phyloP scores from a whole-genome alignment of 2,329 filamentous ascomycete species.

The Biscogniauxia mediterranea region DNA sequence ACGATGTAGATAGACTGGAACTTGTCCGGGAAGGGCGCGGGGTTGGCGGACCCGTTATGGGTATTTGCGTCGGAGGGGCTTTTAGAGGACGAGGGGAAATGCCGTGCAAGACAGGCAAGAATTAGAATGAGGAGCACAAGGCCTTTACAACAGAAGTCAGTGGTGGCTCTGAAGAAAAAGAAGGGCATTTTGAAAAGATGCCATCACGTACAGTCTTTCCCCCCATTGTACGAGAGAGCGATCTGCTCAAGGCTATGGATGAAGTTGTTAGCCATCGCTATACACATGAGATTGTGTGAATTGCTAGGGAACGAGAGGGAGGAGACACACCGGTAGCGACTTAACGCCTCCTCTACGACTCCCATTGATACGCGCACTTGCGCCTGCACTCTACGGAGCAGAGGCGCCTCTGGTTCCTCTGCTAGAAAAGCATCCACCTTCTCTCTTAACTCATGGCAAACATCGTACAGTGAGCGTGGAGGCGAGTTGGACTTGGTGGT shows the following conservation, averaged over 20 bases:
- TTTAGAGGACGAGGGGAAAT: constrained; percentile 30
- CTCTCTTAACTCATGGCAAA: constrained; percentile 45
- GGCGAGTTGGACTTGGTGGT: constrained; percentile 7
- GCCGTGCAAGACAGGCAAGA: constrained; percentile 59
- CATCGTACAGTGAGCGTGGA: constrained; percentile 16
- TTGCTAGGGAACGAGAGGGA: constrained; percentile 6
- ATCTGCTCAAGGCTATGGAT: constrained; percentile 66
- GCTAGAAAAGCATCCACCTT: constrained; percentile 65
- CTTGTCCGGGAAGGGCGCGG: constrained; percentile 37
- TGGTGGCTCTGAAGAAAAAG: not conserved
- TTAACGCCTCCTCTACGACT: constrained; percentile 73
- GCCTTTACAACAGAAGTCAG: constrained; percentile 13
- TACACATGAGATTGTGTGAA: constrained; percentile 1
- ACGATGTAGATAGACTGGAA: constrained; percentile 89
- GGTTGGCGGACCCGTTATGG: constrained; percentile 4
- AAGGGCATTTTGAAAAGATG: not conserved
- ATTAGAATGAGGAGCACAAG: constrained; percentile 88
- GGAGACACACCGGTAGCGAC: constrained; percentile 65
- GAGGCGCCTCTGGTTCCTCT: constrained; percentile 46
- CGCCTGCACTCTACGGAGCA: constrained; percentile 64
- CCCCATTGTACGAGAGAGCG: constrained; percentile 93
- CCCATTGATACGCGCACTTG: constrained; percentile 71
- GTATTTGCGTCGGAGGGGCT: constrained; percentile 17
- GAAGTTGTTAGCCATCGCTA: constrained; percentile 5
- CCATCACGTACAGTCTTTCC: constrained; percentile 72